Percentiles rank a stretch among this genome's conserved stretches.
Evolutionary conservation across 805 yeast genomes (phyloP).

Genomic region (Millerago galiae): DNA sequence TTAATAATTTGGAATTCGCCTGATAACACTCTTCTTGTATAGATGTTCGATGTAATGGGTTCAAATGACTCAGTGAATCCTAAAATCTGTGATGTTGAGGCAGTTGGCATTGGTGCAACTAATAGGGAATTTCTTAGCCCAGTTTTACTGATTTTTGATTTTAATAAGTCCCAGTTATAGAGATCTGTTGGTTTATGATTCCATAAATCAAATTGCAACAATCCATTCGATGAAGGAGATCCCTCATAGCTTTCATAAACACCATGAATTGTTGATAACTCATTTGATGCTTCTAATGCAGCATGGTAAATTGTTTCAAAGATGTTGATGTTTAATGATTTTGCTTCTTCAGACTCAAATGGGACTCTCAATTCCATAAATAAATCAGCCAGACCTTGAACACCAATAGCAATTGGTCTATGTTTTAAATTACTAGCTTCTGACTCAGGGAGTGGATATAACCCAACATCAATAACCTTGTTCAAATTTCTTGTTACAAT

Average conservation of each 20-base stretch:
- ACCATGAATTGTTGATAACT: conserved; percentile 67
- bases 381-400: conserved; percentile 89
- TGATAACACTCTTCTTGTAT: conserved; percentile 82
- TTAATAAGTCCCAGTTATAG: conserved; percentile 82
- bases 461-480: conserved; percentile 73
- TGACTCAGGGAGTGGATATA: conserved; percentile 77
- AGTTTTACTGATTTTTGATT: conserved; percentile 45
- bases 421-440: conserved; percentile 66
- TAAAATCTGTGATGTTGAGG: conserved; percentile 93
- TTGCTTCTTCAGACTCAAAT: conserved; percentile 76
- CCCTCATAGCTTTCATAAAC: conserved; percentile 67
- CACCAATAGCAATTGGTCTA: conserved; percentile 92
- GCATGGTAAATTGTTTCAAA: conserved; percentile 96
- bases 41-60: conserved; percentile 93
- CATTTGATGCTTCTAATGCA: conserved; percentile 79
- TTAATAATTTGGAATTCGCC: conserved; percentile 95
- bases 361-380: conserved; percentile 75
- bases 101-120: conserved; percentile 98
- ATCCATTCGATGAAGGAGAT: conserved; percentile 87
- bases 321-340: conserved; percentile 65
- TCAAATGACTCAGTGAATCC: conserved; percentile 96
- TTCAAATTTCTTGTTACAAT: conserved; percentile 73
- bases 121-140: conserved; percentile 86
- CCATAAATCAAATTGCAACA: conserved; percentile 87
- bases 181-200: conserved; percentile 62